These are phyloP conservation scores for Rutstroemia sp. DNA, from an alignment of 2,329 filamentous ascomycete species.

Conservation along the genomic window DNA sequence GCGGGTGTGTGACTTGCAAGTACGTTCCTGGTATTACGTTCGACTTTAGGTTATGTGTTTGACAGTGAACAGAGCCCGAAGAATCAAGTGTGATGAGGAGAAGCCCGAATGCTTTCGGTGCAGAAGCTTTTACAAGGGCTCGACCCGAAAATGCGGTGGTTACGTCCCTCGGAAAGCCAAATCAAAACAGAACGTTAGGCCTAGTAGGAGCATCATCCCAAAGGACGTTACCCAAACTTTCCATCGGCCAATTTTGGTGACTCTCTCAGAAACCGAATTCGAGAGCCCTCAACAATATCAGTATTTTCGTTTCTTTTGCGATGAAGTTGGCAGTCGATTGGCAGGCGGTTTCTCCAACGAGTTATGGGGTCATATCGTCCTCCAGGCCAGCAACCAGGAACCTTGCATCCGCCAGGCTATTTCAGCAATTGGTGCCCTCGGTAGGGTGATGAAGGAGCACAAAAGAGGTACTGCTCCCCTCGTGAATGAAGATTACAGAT, in stretches of 20 bases:
- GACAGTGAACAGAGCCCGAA: not conserved
- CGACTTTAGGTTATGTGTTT: not conserved
- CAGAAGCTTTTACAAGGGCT: slow-evolving; percentile 1
- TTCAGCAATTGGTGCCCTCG: slow-evolving; percentile 5
- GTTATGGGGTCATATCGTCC: not conserved
- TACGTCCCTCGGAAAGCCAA: not conserved
- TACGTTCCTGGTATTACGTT: not conserved
- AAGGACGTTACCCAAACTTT: not conserved
- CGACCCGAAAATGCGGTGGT: slow-evolving; percentile 1
- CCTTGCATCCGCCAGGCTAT: slow-evolving; percentile 2
- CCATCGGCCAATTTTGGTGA: not conserved
- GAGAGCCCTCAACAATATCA: not conserved
- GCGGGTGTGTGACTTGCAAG: slow-evolving; percentile 6
- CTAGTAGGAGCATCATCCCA: not conserved
- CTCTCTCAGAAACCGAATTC: not conserved
- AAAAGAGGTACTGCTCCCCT: not conserved
- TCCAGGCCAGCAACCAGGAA: slow-evolving; percentile 5
- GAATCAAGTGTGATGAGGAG: slow-evolving; percentile 6
- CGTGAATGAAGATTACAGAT: slow-evolving; percentile 6
- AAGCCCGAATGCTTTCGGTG: slow-evolving; percentile 4
- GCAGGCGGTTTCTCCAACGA: not conserved
- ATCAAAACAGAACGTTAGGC: not conserved
- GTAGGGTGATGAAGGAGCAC: not conserved
- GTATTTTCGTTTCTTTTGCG: slow-evolving; percentile 4
- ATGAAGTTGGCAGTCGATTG: slow-evolving; percentile 1